Conservation (phyloP, 805 yeast species). For the Ogataea corticis region DNA sequence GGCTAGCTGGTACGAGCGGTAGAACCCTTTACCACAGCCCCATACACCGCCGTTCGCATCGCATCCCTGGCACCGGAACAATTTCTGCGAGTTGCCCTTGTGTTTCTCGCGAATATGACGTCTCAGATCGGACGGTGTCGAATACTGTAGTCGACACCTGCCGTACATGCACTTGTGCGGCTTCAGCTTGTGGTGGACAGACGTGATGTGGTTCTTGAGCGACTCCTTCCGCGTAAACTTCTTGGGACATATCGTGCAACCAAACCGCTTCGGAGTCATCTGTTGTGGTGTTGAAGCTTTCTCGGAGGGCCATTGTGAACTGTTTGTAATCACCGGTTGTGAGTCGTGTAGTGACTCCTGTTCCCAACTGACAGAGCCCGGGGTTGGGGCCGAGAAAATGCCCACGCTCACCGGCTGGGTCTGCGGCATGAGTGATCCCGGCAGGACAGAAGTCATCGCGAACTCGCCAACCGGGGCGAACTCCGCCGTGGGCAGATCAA, state of each 20-base stretch:
- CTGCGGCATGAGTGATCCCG: no score
- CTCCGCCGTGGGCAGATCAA: no score
- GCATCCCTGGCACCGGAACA: slow-evolving; percentile 18
- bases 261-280: slow-evolving; percentile 9
- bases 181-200: slow-evolving; percentile 20
- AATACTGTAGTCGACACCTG: slow-evolving; percentile 13
- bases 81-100: slow-evolving; percentile 8
- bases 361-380: no score
- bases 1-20: slow-evolving; percentile 21
- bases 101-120: slow-evolving; percentile 24
- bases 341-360: no score
- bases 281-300: not conserved
- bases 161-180: slow-evolving; percentile 18
- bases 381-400: no score
- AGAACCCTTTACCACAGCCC: slow-evolving; percentile 25
- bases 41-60: slow-evolving; percentile 7
- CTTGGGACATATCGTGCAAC: slow-evolving; percentile 17
- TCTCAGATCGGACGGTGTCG: slow-evolving; percentile 23
- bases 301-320: slow-evolving; percentile 1
- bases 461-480: no score
- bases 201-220: slow-evolving; percentile 21
- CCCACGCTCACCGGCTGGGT: no score
- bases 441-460: no score
- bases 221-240: slow-evolving; percentile 23
- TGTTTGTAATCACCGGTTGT: not conserved